phyloP scores from a whole-genome alignment of 495 filamentous ascomycete species.

The Talaromyces stipitatus region DNA sequence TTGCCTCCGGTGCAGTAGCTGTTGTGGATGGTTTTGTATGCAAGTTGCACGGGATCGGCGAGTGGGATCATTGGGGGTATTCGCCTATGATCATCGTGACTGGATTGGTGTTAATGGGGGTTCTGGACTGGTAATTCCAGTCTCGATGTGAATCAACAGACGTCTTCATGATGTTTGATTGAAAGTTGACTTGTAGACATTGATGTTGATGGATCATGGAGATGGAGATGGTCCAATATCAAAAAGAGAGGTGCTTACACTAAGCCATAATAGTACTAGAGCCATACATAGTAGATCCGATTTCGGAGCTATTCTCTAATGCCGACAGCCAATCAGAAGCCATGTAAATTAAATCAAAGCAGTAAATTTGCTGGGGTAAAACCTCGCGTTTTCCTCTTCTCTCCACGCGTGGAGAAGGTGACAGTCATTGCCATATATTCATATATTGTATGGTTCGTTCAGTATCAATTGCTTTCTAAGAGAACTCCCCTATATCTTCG shows the following conservation, averaged over 20 bases:
- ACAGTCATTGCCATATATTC: background rate
- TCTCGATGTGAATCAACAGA: background rate
- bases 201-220: background rate
- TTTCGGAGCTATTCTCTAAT: background rate
- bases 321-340: background rate
- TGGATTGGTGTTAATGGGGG: slow-evolving; percentile 23
- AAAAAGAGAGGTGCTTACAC: background rate
- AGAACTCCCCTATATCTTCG: too few species aligned
- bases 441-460: background rate
- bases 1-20: slow-evolving; percentile 35
- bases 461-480: background rate
- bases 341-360: background rate
- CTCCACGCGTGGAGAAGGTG: background rate
- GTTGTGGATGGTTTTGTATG: slow-evolving; percentile 40
- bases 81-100: slow-evolving; percentile 31
- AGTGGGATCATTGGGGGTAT: slow-evolving; percentile 52
- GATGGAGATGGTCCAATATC: background rate
- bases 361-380: background rate
- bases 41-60: slow-evolving; percentile 29
- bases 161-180: background rate
- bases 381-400: background rate
- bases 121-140: slow-evolving; percentile 9
- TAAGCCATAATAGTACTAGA: background rate
- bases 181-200: background rate
- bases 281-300: background rate